Evolutionary conservation across 2,329 filamentous ascomycete species (phyloP).

Genomic region (Ophiognomonia clavigignenti-juglandacearum): DNA sequence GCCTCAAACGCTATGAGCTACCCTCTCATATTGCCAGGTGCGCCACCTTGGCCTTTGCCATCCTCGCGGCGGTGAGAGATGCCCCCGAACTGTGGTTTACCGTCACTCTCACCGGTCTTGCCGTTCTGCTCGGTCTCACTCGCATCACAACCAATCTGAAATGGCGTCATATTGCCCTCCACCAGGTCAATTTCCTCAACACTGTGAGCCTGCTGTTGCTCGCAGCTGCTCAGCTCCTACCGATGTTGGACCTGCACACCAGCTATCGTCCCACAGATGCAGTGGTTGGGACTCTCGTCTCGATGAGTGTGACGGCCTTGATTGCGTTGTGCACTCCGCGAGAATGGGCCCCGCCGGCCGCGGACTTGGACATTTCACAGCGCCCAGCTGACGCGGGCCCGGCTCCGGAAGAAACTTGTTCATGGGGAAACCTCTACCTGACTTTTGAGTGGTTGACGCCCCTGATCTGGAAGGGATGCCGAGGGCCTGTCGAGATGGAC

Average conservation of each 20-base stretch:
- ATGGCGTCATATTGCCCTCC: slow-evolving; percentile 15
- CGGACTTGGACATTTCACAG: slow-evolving; percentile 33
- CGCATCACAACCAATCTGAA: slow-evolving; percentile 6
- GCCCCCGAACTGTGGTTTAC: slow-evolving; percentile 9
- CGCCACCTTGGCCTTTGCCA: slow-evolving; percentile 6
- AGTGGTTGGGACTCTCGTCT: slow-evolving; percentile 28
- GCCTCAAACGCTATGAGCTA: slow-evolving; percentile 12
- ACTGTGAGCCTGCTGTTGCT: slow-evolving; percentile 8
- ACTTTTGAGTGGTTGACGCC: slow-evolving; percentile 48
- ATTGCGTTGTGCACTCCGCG: slow-evolving; percentile 42
- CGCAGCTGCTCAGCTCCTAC: slow-evolving; percentile 17
- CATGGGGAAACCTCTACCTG: slow-evolving; percentile 47
- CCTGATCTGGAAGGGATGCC: slow-evolving; percentile 38
- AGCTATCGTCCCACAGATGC: slow-evolving; percentile 23
- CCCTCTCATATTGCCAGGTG: slow-evolving; percentile 9
- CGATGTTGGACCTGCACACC: slow-evolving; percentile 16
- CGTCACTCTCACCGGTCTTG: slow-evolving; percentile 6
- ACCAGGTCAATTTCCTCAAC: slow-evolving; percentile 15
- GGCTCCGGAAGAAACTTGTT: slow-evolving; percentile 47
- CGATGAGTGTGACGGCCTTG: slow-evolving; percentile 31
- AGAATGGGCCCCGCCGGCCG: slow-evolving; percentile 43
- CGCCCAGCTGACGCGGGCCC: slow-evolving; percentile 32
- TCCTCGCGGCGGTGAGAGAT: slow-evolving; percentile 6
- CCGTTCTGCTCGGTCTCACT: slow-evolving; percentile 10
- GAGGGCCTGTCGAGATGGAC: slow-evolving; percentile 38